Evolutionary conservation across 2,329 filamentous ascomycete species (phyloP).

Genomic region (Dendrostoma leiphaemia): DNA sequence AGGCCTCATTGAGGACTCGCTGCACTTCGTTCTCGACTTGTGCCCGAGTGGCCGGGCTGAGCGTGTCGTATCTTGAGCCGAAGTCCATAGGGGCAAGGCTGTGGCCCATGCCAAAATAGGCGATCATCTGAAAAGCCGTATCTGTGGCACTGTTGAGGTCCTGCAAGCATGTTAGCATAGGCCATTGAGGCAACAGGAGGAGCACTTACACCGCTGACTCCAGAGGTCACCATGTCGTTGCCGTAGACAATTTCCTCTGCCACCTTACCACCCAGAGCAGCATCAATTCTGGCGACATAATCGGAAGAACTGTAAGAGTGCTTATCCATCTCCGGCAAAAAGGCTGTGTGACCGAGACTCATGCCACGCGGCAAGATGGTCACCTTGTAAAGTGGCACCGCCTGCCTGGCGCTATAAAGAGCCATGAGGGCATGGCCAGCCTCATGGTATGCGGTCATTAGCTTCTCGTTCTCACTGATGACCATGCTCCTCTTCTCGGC

Average conservation of each 20-base stretch:
- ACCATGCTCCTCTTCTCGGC: conserved; percentile 87
- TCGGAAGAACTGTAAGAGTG: conserved; percentile 85
- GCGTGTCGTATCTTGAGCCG: conserved; percentile 70
- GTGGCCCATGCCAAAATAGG: conserved; percentile 83
- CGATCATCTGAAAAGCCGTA: conserved; percentile 84
- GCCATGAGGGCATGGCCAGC: conserved; percentile 91
- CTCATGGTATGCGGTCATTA: conserved; percentile 95
- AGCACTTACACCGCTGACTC: conserved; percentile 69
- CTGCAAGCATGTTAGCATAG: conserved; percentile 40
- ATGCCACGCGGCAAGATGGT: conserved; percentile 92
- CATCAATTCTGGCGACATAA: conserved; percentile 67
- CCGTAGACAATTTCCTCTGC: conserved; percentile 87
- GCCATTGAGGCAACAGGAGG: neutral
- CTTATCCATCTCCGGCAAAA: conserved; percentile 88
- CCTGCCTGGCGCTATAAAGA: conserved; percentile 71
- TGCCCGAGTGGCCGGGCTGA: conserved; percentile 84
- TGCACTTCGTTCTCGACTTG: conserved; percentile 88
- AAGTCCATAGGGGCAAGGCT: conserved; percentile 89
- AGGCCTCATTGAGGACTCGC: conserved; percentile 77
- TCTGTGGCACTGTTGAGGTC: conserved; percentile 82
- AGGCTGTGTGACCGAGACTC: conserved; percentile 81
- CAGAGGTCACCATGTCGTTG: conserved; percentile 85
- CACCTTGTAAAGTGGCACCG: conserved; percentile 87
- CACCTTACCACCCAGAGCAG: conserved; percentile 75
- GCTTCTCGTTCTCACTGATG: conserved; percentile 92